phyloP scores from a whole-genome alignment of 2,329 filamentous ascomycete genomes.

The Diplodia intermedia region DNA sequence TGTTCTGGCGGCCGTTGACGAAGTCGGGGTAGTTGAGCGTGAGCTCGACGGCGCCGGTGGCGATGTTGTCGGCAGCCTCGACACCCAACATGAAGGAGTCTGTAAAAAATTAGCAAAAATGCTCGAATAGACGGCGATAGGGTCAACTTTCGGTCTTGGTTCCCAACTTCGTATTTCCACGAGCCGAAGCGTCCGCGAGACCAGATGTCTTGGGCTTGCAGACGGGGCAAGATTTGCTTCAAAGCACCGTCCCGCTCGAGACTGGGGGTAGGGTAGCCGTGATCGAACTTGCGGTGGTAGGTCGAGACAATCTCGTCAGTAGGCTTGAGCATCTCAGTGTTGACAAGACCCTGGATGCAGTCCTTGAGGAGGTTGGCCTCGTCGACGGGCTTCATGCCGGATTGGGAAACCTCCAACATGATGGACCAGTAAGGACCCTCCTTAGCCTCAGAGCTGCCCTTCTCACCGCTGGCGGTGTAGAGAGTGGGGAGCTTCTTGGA shows the following conservation, averaged over 20 bases:
- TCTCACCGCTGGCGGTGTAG: conserved; percentile 84
- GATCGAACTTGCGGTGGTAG: conserved; percentile 97
- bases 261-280: conserved; percentile 95
- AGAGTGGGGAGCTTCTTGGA: conserved; percentile 85
- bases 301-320: conserved; percentile 95
- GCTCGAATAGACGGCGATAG: neutral
- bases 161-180: conserved; percentile 88
- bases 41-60: conserved; percentile 87
- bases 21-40: conserved; percentile 97
- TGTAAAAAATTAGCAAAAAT: neutral
- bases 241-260: conserved; percentile 96
- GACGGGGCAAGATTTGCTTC: conserved; percentile 88
- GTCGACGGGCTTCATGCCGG: conserved; percentile 92
- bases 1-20: conserved; percentile 79
- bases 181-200: conserved; percentile 96
- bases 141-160: neutral
- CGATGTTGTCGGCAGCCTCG: conserved; percentile 88
- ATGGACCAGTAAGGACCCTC: conserved; percentile 99
- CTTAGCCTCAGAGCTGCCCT: conserved; percentile 74
- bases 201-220: conserved; percentile 89
- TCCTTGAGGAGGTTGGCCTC: conserved; percentile 83
- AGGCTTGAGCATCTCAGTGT: conserved; percentile 94
- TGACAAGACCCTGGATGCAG: conserved; percentile 94
- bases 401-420: conserved; percentile 98
- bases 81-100: conserved; percentile 96